phyloP scores from a whole-genome alignment of 2,329 filamentous ascomycete genomes.

The Sporothrix humicola region DNA sequence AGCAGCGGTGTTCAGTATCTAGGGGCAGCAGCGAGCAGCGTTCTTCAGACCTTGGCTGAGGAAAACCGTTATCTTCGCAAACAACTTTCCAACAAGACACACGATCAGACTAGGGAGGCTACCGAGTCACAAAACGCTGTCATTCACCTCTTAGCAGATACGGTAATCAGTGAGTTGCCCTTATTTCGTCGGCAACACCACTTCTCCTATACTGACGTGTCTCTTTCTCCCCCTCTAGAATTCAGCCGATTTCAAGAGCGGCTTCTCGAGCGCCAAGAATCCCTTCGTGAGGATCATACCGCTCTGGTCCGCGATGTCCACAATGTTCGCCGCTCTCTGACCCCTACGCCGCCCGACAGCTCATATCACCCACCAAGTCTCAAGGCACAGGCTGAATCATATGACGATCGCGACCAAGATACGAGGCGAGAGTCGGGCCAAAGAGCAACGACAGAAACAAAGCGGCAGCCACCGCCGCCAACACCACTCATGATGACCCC shows the following conservation, averaged over 20 bases:
- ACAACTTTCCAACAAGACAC: not conserved
- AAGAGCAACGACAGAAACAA: too few species aligned
- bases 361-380: not conserved
- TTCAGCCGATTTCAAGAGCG: not conserved
- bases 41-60: not conserved
- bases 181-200: too few species aligned
- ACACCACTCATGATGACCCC: not conserved
- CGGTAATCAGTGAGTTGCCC: not conserved
- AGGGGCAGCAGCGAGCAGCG: not conserved
- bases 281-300: not conserved
- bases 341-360: not conserved
- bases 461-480: too few species aligned
- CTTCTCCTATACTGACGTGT: not conserved
- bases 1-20: not conserved
- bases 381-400: too few species aligned
- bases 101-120: not conserved
- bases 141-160: not conserved
- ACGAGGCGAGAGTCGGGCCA: not conserved
- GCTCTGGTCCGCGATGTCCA: slow-evolving; percentile 8
- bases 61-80: not conserved
- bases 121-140: not conserved
- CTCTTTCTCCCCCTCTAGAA: not conserved
- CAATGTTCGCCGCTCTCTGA: not conserved
- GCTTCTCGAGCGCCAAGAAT: not conserved
- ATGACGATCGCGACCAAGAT: too few species aligned